A percentile compares a stretch with the other conserved stretches of the same genome.
These are phyloP conservation scores for Xylaria longipes DNA, from an alignment of 495 filamentous ascomycete genomes.

Conservation along the genomic window DNA sequence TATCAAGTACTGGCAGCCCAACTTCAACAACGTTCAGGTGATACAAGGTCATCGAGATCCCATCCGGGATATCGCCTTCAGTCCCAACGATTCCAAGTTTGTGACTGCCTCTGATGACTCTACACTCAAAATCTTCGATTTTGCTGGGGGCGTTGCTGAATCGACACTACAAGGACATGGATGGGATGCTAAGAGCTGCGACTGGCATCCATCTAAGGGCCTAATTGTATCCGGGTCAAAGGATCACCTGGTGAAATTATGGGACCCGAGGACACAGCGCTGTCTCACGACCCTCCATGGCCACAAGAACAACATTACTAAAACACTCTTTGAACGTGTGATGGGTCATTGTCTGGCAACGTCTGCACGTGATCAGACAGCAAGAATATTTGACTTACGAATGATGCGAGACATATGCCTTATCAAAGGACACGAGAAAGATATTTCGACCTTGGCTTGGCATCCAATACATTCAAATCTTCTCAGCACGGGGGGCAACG, in stretches of 20 bases:
- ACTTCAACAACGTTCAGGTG: slow-evolving; percentile 97
- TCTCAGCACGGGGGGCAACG: slow-evolving; percentile 87
- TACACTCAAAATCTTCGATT: slow-evolving; percentile 93
- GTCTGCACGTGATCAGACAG: slow-evolving; percentile 88
- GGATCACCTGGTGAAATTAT: slow-evolving; percentile 95
- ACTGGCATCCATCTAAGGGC: slow-evolving; percentile 97
- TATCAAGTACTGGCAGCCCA: slow-evolving; percentile 98
- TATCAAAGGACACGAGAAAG: slow-evolving; percentile 91
- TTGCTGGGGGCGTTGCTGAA: slow-evolving; percentile 83
- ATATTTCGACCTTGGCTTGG: slow-evolving; percentile 90
- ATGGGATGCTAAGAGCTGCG: slow-evolving; percentile 94
- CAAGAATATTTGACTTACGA: slow-evolving; percentile 89
- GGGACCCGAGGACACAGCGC: slow-evolving; percentile 89
- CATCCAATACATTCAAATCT: slow-evolving; percentile 89
- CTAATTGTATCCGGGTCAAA: slow-evolving; percentile 95
- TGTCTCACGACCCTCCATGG: slow-evolving; percentile 93
- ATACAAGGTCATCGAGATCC: slow-evolving; percentile 90
- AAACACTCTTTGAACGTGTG: slow-evolving; percentile 82
- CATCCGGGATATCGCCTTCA: slow-evolving; percentile 90
- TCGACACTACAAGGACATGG: slow-evolving; percentile 84
- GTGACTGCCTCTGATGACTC: slow-evolving; percentile 95
- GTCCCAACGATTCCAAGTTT: slow-evolving; percentile 92
- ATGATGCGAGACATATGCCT: slow-evolving; percentile 98
- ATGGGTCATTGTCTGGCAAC: slow-evolving; percentile 87
- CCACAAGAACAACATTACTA: slow-evolving; percentile 96